Evolutionary conservation across 805 yeast genomes (phyloP).

Genomic region (Cyberlindnera nakhonratchasimensis): DNA sequence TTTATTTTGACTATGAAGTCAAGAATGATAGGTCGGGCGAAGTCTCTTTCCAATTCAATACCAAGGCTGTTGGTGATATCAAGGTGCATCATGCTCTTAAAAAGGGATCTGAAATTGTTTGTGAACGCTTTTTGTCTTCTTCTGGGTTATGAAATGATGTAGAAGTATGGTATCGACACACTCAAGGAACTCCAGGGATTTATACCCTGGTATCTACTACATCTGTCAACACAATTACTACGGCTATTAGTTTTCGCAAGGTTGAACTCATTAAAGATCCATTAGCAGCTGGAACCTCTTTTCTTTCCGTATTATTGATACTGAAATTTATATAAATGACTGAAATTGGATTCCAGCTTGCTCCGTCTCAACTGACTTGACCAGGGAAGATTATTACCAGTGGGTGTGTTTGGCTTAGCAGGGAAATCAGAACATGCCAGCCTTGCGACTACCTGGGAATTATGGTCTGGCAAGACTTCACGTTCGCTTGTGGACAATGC

Average conservation of each 20-base stretch:
- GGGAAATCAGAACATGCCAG: constrained; percentile 22
- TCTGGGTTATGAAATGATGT: background rate
- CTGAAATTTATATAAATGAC: constrained; percentile 18
- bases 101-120: constrained; percentile 7
- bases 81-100: constrained; percentile 4
- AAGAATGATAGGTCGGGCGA: constrained; percentile 6
- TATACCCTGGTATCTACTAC: constrained; percentile 10
- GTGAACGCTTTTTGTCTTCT: constrained; percentile 11
- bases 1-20: constrained; percentile 15
- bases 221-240: constrained; percentile 4
- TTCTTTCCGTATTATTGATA: constrained; percentile 19
- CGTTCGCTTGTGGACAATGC: constrained; percentile 57
- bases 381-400: constrained; percentile 11
- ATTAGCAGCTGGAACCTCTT: constrained; percentile 13
- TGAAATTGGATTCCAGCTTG: constrained; percentile 24
- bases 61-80: constrained; percentile 4
- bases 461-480: constrained; percentile 53
- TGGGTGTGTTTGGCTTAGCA: constrained; percentile 12
- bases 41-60: constrained; percentile 11
- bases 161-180: constrained; percentile 20
- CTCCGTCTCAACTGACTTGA: constrained; percentile 12
- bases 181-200: constrained; percentile 17
- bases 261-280: constrained; percentile 17
- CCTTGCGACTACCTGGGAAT: constrained; percentile 26
- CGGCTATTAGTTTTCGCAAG: constrained; percentile 18